phyloP scores from a whole-genome alignment of 2,329 filamentous ascomycete species.

The Pseudopithomyces maydicus region DNA sequence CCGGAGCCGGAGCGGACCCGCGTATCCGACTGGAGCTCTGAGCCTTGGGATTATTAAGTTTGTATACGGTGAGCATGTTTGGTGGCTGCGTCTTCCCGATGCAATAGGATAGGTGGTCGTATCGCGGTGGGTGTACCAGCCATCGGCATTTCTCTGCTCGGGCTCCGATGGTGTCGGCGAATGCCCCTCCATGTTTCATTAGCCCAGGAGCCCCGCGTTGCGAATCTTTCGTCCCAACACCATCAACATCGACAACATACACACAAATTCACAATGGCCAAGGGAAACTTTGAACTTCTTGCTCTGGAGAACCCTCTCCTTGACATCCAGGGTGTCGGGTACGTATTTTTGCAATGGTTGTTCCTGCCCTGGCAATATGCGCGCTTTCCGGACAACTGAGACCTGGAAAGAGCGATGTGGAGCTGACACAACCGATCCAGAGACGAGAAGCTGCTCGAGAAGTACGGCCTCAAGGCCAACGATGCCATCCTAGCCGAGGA shows the following conservation, averaged over 20 bases:
- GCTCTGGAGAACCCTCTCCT: slow-evolving; percentile 97
- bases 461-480: slow-evolving; percentile 93
- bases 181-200: slow-evolving; percentile 3
- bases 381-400: not conserved
- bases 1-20: too few relatives aligned
- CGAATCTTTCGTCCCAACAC: slow-evolving; percentile 1
- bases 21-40: too few relatives aligned
- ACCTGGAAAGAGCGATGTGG: slow-evolving; percentile 2
- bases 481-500: slow-evolving; percentile 96
- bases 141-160: not conserved
- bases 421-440: slow-evolving; percentile 52
- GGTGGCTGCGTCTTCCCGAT: too few relatives aligned
- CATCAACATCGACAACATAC: not conserved
- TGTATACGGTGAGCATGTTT: too few relatives aligned
- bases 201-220: slow-evolving; percentile 3
- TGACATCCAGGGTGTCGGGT: slow-evolving; percentile 87
- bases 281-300: slow-evolving; percentile 84
- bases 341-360: slow-evolving; percentile 29
- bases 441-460: slow-evolving; percentile 81
- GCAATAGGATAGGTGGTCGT: too few relatives aligned
- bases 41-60: too few relatives aligned
- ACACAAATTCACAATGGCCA: slow-evolving; percentile 64
- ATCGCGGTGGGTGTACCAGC: too few relatives aligned
- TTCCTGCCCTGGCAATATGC: too few relatives aligned
- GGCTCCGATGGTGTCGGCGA: not conserved